Evolutionary conservation across 2,329 filamentous ascomycete genomes (phyloP), one percentile per base, ranked within the genome.

Genomic region (Annulohypoxylon truncatum): DNA sequence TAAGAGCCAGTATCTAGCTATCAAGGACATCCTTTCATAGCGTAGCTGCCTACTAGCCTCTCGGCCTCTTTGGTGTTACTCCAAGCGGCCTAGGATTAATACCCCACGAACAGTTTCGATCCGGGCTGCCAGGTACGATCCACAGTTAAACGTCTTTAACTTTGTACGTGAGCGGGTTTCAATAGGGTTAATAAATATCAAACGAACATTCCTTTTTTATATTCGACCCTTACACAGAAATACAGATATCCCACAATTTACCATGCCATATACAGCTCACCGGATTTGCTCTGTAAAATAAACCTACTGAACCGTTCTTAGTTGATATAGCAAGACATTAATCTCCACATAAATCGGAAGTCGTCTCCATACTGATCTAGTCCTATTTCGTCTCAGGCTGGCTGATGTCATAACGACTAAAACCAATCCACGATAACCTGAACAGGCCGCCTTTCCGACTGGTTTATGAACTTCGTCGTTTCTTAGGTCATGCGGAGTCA

Each of bases 361-460:
- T 2, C 35, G n/a, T 40, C 53, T 50, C 50, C 24, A 44, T 62
- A 20, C 5, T 10, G 38, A 42, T 53, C 46, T 65, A 61, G 18
- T 57, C 61, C 56, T 28, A 61, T 65, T 59, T 44, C 54, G 52
- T 61, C 52, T 38, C 55, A 40, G 62, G 29, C 35, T 63, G n/a
- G 51, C 51, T 68, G 66, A 68, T 68, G 62, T 68, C 66, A 66
- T 68, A 28, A 47, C 54, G n/a, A 58, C 51, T 46, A 44, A 44
- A 33, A 24, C 42, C 24, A 40, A 54, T 24, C 24, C 31, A 52
- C 24, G 13, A n/a, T n/a, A 20, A 26, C 51, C 46, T 5, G 4
- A 50, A 28, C 46, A 51, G n/a, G n/a, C 59, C 64, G 35, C 24
- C 54, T 18, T 51, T 62, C 57, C 53, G 26, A 59, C 48, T 62